A percentile compares a stretch with the other conserved stretches of the same genome.
Evolutionary conservation across 1,139 yeast genomes (phyloP).

Genomic region (Candida sp.): DNA sequence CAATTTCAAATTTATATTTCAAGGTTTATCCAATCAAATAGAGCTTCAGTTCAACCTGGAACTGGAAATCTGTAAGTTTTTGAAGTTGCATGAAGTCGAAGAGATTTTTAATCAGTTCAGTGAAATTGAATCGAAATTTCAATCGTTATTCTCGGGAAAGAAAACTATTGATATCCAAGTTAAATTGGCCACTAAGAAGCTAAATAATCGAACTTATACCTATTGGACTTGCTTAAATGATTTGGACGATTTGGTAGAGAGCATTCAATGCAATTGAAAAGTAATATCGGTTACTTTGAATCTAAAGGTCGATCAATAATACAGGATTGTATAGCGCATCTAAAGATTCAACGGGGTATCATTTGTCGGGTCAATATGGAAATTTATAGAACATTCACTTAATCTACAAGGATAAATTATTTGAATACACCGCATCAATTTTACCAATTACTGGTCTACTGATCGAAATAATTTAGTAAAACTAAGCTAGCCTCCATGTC

Average conservation of each 20-base stretch:
- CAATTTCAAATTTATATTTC: slow-evolving; percentile 19
- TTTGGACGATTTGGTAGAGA: slow-evolving; percentile 5
- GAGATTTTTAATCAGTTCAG: slow-evolving; percentile 13
- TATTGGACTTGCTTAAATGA: slow-evolving; percentile 9
- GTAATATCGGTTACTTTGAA: no score
- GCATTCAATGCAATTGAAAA: neutral
- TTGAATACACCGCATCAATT: no score
- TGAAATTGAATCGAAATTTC: slow-evolving; percentile 4
- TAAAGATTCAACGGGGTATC: no score
- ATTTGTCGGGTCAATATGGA: no score
- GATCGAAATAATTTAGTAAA: no score
- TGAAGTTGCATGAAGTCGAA: slow-evolving; percentile 25
- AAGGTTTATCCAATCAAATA: slow-evolving; percentile 7
- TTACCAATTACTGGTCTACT: no score
- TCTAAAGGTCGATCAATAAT: no score
- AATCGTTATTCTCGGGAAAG: slow-evolving; percentile 3
- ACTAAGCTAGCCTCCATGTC: no score
- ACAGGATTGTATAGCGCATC: no score
- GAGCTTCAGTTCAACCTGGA: slow-evolving; percentile 22
- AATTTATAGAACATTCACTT: no score
- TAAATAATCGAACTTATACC: slow-evolving; percentile 4
- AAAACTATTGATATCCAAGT: neutral
- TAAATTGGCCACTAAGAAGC: neutral
- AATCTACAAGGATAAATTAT: no score
- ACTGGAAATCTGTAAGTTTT: slow-evolving; percentile 24